phyloP scores from a whole-genome alignment of 139 green algal genomes.

The Volvox africanus region DNA sequence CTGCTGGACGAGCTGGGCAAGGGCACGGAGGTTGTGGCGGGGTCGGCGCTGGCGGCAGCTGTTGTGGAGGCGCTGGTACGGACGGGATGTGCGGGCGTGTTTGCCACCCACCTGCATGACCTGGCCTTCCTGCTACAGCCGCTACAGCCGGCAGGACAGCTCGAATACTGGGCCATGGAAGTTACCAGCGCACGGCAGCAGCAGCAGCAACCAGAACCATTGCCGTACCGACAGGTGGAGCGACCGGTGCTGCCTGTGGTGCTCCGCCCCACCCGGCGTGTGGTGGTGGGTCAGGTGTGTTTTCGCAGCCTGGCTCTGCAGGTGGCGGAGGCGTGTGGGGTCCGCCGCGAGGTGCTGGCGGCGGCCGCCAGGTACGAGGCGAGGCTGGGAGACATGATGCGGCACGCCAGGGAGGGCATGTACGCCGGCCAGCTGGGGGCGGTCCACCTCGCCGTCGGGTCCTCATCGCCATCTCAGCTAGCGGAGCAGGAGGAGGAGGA shows the following conservation, averaged over 20 bases:
- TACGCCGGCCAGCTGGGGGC: not conserved
- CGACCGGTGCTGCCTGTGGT: not conserved
- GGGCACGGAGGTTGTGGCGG: conserved; percentile 87
- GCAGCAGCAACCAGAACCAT: not conserved
- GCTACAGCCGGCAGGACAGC: not conserved
- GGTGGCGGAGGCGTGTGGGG: conserved; percentile 15
- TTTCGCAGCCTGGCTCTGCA: conserved; percentile 38
- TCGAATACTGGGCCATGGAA: conserved; percentile 48
- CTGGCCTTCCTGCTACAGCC: conserved; percentile 72
- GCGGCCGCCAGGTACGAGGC: not conserved
- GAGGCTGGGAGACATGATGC: conserved; percentile 14
- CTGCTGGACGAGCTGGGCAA: conserved; percentile 95
- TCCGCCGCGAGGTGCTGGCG: not conserved
- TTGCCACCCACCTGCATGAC: conserved; percentile 93
- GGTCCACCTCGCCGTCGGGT: too few relatives aligned
- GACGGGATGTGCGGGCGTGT: conserved; percentile 69
- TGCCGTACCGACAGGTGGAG: not conserved
- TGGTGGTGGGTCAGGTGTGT: conserved; percentile 6
- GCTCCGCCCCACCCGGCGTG: conserved; percentile 25
- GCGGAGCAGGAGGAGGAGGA: not conserved
- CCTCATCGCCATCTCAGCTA: too few relatives aligned
- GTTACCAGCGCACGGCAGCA: not conserved
- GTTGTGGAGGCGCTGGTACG: conserved; percentile 79
- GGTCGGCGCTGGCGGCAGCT: conserved; percentile 72
- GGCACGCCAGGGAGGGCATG: not conserved